These are phyloP conservation scores for Agapanthus africanus DNA, from an alignment of 106 monocot species.

Conservation along the genomic window DNA sequence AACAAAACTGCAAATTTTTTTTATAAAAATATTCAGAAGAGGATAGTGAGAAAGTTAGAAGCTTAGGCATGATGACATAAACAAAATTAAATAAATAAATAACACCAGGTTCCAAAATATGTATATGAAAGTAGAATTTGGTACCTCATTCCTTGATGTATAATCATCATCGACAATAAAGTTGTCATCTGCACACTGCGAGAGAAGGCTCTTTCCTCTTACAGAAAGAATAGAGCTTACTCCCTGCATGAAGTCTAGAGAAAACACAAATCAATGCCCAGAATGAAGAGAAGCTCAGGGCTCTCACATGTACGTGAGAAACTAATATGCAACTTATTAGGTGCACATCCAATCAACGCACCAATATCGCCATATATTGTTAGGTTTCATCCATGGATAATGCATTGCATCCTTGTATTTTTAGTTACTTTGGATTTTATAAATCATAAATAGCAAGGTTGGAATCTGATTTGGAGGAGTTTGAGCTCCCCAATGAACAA, in stretches of 20 bases:
- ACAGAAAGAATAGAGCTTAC: slow-evolving; percentile 37
- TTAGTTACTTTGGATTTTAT: not conserved
- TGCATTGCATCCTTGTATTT: too few relatives aligned
- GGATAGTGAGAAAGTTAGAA: not conserved
- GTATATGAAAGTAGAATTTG: slow-evolving; percentile 3
- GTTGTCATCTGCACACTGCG: slow-evolving; percentile 54
- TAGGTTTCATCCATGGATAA: not conserved
- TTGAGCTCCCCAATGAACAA: not conserved
- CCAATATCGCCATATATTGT: not conserved
- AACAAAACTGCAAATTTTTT: not conserved
- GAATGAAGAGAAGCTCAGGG: not conserved
- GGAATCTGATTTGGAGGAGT: too few relatives aligned
- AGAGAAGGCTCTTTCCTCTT: slow-evolving; percentile 49
- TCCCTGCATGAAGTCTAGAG: slow-evolving; percentile 53
- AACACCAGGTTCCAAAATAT: not conserved
- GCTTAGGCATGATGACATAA: not conserved
- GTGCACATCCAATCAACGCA: not conserved
- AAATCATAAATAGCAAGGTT: not conserved
- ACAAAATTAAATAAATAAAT: not conserved
- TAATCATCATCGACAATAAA: slow-evolving; percentile 63
- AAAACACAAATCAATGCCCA: slow-evolving; percentile 17
- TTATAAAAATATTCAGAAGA: not conserved
- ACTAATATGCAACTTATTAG: not conserved
- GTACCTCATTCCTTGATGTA: slow-evolving; percentile 56
- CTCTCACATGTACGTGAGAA: too few relatives aligned